Conservation (phyloP, 73 alveolate genomes). For the Loxodes magnus region DNA sequence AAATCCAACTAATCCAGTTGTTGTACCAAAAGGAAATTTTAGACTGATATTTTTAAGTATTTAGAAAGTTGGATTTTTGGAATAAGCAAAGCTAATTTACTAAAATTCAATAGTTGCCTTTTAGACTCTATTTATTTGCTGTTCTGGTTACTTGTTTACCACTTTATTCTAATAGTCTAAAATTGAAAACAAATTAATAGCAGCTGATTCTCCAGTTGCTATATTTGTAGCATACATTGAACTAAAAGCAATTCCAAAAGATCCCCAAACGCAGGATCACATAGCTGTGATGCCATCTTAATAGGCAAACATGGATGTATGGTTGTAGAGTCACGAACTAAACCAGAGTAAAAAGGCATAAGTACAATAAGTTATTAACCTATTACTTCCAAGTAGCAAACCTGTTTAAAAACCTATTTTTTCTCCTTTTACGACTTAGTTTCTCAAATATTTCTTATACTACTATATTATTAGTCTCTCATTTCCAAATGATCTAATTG, state of each 20-base stretch:
- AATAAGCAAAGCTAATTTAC: constrained; percentile 47
- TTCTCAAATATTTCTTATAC: no score
- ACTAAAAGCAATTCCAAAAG: no score
- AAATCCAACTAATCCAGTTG: constrained; percentile 78
- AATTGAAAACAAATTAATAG: background rate
- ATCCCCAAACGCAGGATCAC: no score
- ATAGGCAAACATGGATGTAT: background rate
- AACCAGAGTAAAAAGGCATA: background rate
- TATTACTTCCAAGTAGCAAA: no score
- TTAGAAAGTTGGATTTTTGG: constrained; percentile 30
- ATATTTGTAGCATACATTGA: no score
- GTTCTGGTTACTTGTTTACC: background rate
- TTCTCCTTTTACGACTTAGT: background rate
- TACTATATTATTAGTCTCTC: background rate
- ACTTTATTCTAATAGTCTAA: no score
- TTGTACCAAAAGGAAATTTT: constrained; percentile 44
- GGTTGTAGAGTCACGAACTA: background rate
- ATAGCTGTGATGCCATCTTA: no score
- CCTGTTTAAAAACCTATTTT: background rate
- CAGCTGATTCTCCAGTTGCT: no score
- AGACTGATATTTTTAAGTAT: constrained; percentile 38
- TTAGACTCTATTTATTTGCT: background rate
- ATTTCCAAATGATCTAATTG: background rate
- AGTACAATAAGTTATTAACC: background rate
- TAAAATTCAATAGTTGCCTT: constrained; percentile 49